Percentiles rank a stretch among this genome's conserved stretches.
These are phyloP conservation scores for Dissophora globulifera DNA, from an alignment of 192 early-diverging fungal genomes.

Conservation along the genomic window DNA sequence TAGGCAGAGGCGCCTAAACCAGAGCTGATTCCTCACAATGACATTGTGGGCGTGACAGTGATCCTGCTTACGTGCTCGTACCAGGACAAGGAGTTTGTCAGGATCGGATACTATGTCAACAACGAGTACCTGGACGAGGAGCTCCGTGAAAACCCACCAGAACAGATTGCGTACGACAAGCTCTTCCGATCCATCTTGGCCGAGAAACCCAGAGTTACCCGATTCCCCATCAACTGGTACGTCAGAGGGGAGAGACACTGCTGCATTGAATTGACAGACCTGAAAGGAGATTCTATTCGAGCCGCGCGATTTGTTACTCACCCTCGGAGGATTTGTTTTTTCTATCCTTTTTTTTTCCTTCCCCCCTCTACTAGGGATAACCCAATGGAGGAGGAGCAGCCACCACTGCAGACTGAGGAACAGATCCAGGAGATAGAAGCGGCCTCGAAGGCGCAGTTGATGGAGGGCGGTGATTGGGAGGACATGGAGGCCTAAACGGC, in stretches of 20 bases:
- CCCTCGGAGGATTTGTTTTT: neutral
- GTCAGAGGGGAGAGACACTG: too few species aligned
- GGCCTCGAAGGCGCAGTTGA: constrained; percentile 30
- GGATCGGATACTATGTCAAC: constrained; percentile 98
- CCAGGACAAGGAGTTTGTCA: constrained; percentile 91
- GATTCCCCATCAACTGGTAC: constrained; percentile 82
- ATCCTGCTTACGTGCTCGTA: constrained; percentile 92
- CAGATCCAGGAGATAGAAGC: constrained; percentile 44
- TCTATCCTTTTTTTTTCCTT: neutral
- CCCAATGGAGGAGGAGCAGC: constrained; percentile 44
- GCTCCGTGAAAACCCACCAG: constrained; percentile 81
- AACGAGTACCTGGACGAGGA: constrained; percentile 92
- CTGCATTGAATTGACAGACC: too few species aligned
- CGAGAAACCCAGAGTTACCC: constrained; percentile 94
- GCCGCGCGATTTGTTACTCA: neutral
- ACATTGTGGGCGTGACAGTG: constrained; percentile 90
- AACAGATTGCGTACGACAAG: constrained; percentile 74
- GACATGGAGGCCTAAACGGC: constrained; percentile 51
- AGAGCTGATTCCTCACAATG: constrained; percentile 78
- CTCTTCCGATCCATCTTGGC: constrained; percentile 88
- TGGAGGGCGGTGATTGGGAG: constrained; percentile 33
- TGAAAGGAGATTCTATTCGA: too few species aligned
- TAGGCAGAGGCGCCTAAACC: constrained; percentile 78
- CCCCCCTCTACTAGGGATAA: constrained; percentile 32
- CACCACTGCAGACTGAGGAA: constrained; percentile 49